Conservation (phyloP, 306 rosid species). For the Inga leiocalycina region DNA sequence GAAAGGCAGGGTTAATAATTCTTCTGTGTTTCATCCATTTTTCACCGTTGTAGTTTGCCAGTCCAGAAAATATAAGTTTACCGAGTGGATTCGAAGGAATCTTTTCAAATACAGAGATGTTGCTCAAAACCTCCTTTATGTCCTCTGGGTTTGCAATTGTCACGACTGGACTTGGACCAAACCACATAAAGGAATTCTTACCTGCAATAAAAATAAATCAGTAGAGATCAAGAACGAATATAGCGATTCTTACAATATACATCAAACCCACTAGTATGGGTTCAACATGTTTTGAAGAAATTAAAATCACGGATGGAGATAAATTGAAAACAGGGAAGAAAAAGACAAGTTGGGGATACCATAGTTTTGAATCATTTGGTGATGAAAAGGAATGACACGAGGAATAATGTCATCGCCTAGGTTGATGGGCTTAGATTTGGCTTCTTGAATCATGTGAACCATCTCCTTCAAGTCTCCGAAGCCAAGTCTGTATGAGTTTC, state of each 20-base stretch:
- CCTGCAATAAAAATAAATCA: conserved; percentile 28
- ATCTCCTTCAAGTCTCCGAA: conserved; percentile 27
- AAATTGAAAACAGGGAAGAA: background rate
- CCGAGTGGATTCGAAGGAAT: conserved; percentile 7
- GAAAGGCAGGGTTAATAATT: conserved; percentile 51
- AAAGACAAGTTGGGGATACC: background rate
- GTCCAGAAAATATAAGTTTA: conserved; percentile 9
- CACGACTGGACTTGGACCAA: conserved; percentile 41
- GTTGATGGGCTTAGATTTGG: background rate
- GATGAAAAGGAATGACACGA: background rate
- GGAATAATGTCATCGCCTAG: background rate
- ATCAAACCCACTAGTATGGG: background rate
- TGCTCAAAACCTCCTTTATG: conserved; percentile 35
- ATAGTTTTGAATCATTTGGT: background rate
- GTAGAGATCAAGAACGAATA: too few species aligned
- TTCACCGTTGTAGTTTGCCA: conserved; percentile 13
- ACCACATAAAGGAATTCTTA: conserved; percentile 43
- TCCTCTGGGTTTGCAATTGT: conserved; percentile 37
- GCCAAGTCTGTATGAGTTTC: conserved; percentile 27
- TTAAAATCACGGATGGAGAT: background rate
- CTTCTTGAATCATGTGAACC: background rate
- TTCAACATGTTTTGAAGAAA: background rate
- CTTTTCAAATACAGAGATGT: conserved; percentile 7
- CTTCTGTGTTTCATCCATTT: conserved; percentile 53
- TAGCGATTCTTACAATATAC: background rate